phyloP scores from a whole-genome alignment of 2,329 filamentous ascomycete genomes.

The Mycocentrospora acerina region DNA sequence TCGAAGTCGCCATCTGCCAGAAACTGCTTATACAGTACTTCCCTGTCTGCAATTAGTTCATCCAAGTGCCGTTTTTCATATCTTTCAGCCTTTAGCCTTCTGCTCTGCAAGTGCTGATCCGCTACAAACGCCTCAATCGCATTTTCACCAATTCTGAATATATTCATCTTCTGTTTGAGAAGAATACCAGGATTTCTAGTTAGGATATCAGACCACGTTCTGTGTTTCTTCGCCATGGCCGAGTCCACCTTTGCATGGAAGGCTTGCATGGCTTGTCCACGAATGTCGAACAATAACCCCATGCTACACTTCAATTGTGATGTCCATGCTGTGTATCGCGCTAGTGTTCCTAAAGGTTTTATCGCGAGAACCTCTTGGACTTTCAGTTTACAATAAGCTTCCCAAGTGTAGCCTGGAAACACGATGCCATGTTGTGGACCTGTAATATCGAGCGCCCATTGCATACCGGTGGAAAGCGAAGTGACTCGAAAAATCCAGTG shows the following conservation, averaged over 20 bases:
- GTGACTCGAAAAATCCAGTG: conserved; percentile 8
- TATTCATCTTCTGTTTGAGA: conserved; percentile 3
- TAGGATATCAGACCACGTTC: conserved; percentile 3
- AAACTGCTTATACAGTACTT: too few species aligned
- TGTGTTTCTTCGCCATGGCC: conserved; percentile 2
- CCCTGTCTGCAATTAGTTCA: not conserved
- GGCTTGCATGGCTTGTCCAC: not conserved
- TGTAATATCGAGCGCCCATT: conserved; percentile 6
- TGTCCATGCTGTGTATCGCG: not conserved
- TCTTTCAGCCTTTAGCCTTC: conserved; percentile 5
- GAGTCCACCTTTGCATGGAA: conserved; percentile 5
- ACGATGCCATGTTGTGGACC: conserved; percentile 3
- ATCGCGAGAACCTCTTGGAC: conserved; percentile 1
- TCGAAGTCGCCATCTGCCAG: too few species aligned
- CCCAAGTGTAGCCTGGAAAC: not conserved
- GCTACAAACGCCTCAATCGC: conserved; percentile 5
- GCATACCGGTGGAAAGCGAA: conserved; percentile 1
- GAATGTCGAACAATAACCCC: conserved; percentile 1
- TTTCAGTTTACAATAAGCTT: not conserved
- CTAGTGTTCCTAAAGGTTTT: conserved; percentile 3
- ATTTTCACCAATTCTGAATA: not conserved
- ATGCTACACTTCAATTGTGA: conserved; percentile 1
- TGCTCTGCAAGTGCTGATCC: conserved; percentile 2
- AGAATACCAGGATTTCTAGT: conserved; percentile 1
- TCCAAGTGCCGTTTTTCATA: conserved; percentile 8